Conservation (phyloP, 2,329 filamentous ascomycete species). For the Cercospora janseana region DNA sequence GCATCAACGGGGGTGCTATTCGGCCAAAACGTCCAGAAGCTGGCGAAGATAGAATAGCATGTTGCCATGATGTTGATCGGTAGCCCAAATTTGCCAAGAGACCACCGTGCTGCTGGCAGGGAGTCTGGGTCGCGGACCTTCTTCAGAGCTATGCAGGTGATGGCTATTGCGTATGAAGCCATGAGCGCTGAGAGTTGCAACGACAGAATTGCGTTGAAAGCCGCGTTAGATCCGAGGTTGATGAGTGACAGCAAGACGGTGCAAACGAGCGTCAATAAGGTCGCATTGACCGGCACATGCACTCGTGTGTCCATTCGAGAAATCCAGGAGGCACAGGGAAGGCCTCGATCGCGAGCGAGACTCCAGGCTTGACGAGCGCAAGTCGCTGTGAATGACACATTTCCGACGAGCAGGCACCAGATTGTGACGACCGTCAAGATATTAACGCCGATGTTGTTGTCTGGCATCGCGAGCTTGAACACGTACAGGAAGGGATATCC, state of each 20-base stretch:
- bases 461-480: slow-evolving; percentile 23
- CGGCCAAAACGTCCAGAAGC: slow-evolving; percentile 28
- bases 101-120: slow-evolving; percentile 28
- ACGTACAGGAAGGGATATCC: slow-evolving; percentile 26
- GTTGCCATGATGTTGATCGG: slow-evolving; percentile 21
- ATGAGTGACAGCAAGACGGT: slow-evolving; percentile 24
- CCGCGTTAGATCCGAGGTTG: slow-evolving; percentile 25
- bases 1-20: slow-evolving; percentile 19
- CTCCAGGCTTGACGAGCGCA: slow-evolving; percentile 27
- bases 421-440: slow-evolving; percentile 22
- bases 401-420: slow-evolving; percentile 22
- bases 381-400: slow-evolving; percentile 24
- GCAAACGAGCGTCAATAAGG: slow-evolving; percentile 19
- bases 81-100: slow-evolving; percentile 22
- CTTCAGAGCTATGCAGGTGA: slow-evolving; percentile 25
- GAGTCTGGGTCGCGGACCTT: slow-evolving; percentile 23
- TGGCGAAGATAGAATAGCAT: slow-evolving; percentile 21
- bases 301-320: slow-evolving; percentile 22
- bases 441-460: slow-evolving; percentile 21
- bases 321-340: slow-evolving; percentile 23
- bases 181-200: slow-evolving; percentile 24
- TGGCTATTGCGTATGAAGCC: slow-evolving; percentile 27
- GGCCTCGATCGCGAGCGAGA: slow-evolving; percentile 22
- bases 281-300: slow-evolving; percentile 25
- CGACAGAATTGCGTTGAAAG: slow-evolving; percentile 27